Evolutionary conservation across 169 alveolate genomes (phyloP).

Genomic region (Eimeria necatrix): DNA sequence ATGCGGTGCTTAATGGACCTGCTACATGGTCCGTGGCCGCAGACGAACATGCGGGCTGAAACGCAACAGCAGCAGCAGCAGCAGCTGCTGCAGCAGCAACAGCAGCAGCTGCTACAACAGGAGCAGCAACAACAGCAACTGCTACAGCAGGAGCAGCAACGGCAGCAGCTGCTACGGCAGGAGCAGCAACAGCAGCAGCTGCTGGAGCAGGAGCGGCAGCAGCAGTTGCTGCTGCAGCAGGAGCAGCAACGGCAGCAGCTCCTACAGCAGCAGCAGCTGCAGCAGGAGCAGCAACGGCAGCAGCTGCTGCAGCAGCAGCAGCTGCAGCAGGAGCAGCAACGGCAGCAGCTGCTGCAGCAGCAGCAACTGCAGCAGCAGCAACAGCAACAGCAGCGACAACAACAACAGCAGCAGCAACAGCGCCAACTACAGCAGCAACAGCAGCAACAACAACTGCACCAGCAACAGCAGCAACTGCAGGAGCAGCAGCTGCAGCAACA

Average conservation of each 20-base stretch:
- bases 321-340: conserved; percentile 22
- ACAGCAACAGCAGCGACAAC: neutral
- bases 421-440: neutral
- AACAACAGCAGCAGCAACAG: conserved; percentile 26
- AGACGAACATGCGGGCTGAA: too few relatives aligned
- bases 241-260: neutral
- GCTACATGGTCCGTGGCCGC: too few relatives aligned
- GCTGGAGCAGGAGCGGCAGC: neutral
- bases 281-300: conserved; percentile 27
- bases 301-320: conserved; percentile 9
- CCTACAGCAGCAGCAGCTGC: neutral
- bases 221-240: neutral
- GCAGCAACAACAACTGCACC: neutral
- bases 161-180: neutral
- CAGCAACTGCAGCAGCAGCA: conserved; percentile 6
- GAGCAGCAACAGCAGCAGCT: neutral
- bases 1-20: too few relatives aligned
- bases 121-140: conserved; percentile 10
- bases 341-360: neutral
- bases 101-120: conserved; percentile 25
- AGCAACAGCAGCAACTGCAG: neutral
- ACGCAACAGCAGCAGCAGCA: neutral
- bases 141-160: conserved; percentile 1
- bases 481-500: neutral
- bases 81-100: neutral